Percentiles rank a stretch among this genome's conserved stretches.
phyloP scores from a whole-genome alignment of 1,284 basidiomycete species.

The Crucibulum cyathiforme region DNA sequence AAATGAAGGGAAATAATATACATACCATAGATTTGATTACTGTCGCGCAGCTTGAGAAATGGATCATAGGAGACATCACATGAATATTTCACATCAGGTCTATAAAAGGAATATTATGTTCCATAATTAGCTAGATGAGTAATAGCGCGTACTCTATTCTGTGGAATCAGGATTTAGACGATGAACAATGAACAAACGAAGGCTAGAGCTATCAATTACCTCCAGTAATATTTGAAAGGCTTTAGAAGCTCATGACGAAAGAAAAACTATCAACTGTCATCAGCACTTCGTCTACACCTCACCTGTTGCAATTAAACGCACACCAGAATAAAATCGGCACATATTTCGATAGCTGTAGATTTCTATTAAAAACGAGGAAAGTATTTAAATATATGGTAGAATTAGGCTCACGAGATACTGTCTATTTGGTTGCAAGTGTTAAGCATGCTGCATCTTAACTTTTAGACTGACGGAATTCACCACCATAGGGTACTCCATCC shows the following conservation, averaged over 20 bases:
- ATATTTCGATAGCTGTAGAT: no score
- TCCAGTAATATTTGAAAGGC: conserved; percentile 3
- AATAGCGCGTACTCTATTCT: not conserved
- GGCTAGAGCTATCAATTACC: not conserved
- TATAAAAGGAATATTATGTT: not conserved
- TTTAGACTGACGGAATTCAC: no score
- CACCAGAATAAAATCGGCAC: not conserved
- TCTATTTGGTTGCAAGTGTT: no score
- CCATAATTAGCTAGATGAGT: not conserved
- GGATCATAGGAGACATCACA: not conserved
- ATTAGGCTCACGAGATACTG: no score
- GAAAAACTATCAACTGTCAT: not conserved
- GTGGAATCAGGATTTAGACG: not conserved
- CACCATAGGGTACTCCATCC: no score
- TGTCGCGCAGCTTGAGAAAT: not conserved
- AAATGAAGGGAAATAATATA: not conserved
- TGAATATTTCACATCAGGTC: not conserved
- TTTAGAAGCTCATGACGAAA: conserved; percentile 1
- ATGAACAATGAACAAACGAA: not conserved
- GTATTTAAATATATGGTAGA: no score
- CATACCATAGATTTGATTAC: not conserved
- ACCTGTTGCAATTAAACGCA: not conserved
- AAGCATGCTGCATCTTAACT: no score
- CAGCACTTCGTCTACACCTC: no score
- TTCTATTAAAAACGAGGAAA: no score